Conservation (phyloP, 768 basidiomycete species). For the Leucocoprinus sp. region DNA sequence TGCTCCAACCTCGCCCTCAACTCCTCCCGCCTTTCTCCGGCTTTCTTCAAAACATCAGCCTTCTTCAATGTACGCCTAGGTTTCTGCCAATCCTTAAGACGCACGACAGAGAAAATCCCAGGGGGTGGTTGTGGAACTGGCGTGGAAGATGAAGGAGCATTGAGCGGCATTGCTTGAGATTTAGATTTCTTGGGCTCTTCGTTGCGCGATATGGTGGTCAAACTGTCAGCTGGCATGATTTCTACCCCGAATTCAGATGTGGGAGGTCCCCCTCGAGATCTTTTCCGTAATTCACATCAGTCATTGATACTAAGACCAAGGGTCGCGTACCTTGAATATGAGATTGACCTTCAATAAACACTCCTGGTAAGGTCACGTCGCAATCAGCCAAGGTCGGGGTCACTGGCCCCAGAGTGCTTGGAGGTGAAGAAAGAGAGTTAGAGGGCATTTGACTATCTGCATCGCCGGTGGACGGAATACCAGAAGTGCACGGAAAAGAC, state of each 20-base stretch:
- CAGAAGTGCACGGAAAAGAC: constrained; percentile 11
- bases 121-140: not conserved
- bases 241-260: not conserved
- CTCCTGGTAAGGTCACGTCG: constrained; percentile 27
- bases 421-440: constrained; percentile 23
- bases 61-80: constrained; percentile 16
- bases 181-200: not conserved
- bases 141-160: not conserved
- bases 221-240: not conserved
- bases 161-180: not conserved
- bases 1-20: constrained; percentile 47
- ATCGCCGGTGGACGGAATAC: not conserved
- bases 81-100: constrained; percentile 1
- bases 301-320: constrained; percentile 6
- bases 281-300: not conserved
- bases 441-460: constrained; percentile 12
- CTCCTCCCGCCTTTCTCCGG: constrained; percentile 43
- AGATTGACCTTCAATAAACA: constrained; percentile 15
- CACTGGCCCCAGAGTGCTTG: constrained; percentile 25
- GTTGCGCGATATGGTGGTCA: not conserved
- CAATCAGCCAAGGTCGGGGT: constrained; percentile 30
- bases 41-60: constrained; percentile 38
- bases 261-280: not conserved
- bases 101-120: constrained; percentile 4
- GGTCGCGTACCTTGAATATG: constrained; percentile 19